These are phyloP conservation scores for Dipodascus geniculatus DNA, from an alignment of 805 yeast genomes.

Conservation along the genomic window DNA sequence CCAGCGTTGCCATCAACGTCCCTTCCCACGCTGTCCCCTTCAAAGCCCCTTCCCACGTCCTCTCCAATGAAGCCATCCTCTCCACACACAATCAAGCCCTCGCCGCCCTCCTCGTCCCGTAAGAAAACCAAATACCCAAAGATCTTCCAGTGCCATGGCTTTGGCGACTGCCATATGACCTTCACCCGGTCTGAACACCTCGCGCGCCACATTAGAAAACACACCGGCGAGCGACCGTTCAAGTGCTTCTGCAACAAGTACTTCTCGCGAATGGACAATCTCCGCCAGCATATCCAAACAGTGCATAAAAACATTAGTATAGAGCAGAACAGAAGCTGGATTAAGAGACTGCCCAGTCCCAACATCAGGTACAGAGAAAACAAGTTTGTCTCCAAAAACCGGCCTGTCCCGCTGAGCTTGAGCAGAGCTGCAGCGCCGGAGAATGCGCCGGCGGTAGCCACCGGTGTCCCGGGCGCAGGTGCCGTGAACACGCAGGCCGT, in stretches of 20 bases:
- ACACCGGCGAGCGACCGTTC: slow-evolving; percentile 91
- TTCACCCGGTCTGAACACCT: slow-evolving; percentile 87
- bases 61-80: background rate
- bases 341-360: background rate
- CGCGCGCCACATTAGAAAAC: slow-evolving; percentile 85
- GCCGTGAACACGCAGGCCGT: background rate
- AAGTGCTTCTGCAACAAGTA: slow-evolving; percentile 68
- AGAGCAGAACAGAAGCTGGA: background rate
- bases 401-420: background rate
- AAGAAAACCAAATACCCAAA: slow-evolving; percentile 26
- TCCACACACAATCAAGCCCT: background rate
- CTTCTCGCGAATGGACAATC: slow-evolving; percentile 79
- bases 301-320: slow-evolving; percentile 40
- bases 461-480: background rate
- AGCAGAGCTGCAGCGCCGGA: background rate
- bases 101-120: background rate
- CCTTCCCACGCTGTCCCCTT: background rate
- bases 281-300: slow-evolving; percentile 85
- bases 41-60: background rate
- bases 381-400: background rate
- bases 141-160: slow-evolving; percentile 77
- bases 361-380: background rate
- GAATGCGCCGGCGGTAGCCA: background rate
- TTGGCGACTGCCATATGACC: slow-evolving; percentile 76
- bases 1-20: background rate